phyloP scores from a whole-genome alignment of 2,329 filamentous ascomycete species.

The Alternaria arborescens region DNA sequence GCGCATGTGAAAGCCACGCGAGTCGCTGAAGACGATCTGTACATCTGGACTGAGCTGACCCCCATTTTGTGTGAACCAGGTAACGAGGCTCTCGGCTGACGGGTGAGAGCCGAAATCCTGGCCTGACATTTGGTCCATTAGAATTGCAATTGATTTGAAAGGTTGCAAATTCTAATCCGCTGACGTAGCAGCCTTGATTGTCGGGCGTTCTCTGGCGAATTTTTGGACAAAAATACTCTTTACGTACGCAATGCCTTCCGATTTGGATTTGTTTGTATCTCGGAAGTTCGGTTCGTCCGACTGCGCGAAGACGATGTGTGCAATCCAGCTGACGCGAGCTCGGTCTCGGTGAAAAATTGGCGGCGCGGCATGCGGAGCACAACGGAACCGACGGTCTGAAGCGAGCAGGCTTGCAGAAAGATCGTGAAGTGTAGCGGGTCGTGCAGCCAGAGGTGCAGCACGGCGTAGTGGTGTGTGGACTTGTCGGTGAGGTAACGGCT shows the following conservation, averaged over 20 bases:
- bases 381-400: slow-evolving; percentile 15
- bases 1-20: slow-evolving; percentile 44
- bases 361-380: slow-evolving; percentile 11
- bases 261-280: not conserved
- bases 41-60: slow-evolving; percentile 44
- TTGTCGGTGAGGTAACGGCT: slow-evolving; percentile 22
- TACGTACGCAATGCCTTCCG: slow-evolving; percentile 14
- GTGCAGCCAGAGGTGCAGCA: slow-evolving; percentile 22
- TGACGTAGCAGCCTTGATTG: slow-evolving; percentile 5
- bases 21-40: slow-evolving; percentile 35
- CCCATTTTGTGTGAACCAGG: slow-evolving; percentile 45
- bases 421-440: slow-evolving; percentile 19
- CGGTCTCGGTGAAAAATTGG: slow-evolving; percentile 19
- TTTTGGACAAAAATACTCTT: not conserved
- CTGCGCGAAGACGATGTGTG: slow-evolving; percentile 9
- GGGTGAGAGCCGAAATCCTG: slow-evolving; percentile 20
- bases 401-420: slow-evolving; percentile 16
- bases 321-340: slow-evolving; percentile 24
- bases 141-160: not conserved
- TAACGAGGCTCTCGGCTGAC: slow-evolving; percentile 30
- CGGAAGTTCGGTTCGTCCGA: slow-evolving; percentile 22
- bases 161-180: slow-evolving; percentile 13
- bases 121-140: slow-evolving; percentile 9
- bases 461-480: slow-evolving; percentile 18
- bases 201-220: not conserved